phyloP scores from a whole-genome alignment of 208 protist genomes.

The Willaertia magna region DNA sequence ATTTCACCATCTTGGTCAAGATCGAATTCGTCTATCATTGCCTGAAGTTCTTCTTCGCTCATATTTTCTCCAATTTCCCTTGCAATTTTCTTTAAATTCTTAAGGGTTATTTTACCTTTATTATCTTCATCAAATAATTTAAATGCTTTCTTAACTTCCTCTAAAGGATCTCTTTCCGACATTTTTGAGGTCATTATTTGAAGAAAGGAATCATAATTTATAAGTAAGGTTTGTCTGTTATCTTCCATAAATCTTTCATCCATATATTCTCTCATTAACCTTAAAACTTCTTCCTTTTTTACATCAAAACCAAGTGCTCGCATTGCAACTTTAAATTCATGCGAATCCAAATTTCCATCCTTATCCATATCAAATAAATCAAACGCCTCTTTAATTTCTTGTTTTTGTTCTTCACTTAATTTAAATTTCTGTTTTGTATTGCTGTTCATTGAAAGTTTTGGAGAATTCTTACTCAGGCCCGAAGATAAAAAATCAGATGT shows the following conservation, averaged over 20 bases:
- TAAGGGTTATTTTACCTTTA: slow-evolving; percentile 78
- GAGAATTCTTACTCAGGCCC: too few relatives aligned
- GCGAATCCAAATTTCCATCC: slow-evolving; percentile 85
- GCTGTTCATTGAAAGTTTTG: too few relatives aligned
- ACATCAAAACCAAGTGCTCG: slow-evolving; percentile 95
- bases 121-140: slow-evolving; percentile 87
- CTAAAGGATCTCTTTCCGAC: slow-evolving; percentile 67
- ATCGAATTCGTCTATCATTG: slow-evolving; percentile 94
- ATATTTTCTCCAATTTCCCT: slow-evolving; percentile 84
- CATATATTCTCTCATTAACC: not conserved
- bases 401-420: slow-evolving; percentile 93
- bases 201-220: not conserved
- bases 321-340: slow-evolving; percentile 99
- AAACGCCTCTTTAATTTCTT: slow-evolving; percentile 98
- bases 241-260: not conserved
- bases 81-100: slow-evolving; percentile 76
- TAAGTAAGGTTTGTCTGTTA: not conserved
- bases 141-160: slow-evolving; percentile 89
- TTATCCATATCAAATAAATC: slow-evolving; percentile 95
- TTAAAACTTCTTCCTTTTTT: slow-evolving; percentile 73
- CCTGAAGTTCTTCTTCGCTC: slow-evolving; percentile 87
- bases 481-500: too few relatives aligned
- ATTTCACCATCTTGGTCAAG: slow-evolving; percentile 84
- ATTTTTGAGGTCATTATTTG: slow-evolving; percentile 78
- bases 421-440: slow-evolving; percentile 56